Evolutionary conservation across 2,329 filamentous ascomycete species (phyloP), one percentile per base, ranked within the genome.

Genomic region (Metarhizium brunneum): DNA sequence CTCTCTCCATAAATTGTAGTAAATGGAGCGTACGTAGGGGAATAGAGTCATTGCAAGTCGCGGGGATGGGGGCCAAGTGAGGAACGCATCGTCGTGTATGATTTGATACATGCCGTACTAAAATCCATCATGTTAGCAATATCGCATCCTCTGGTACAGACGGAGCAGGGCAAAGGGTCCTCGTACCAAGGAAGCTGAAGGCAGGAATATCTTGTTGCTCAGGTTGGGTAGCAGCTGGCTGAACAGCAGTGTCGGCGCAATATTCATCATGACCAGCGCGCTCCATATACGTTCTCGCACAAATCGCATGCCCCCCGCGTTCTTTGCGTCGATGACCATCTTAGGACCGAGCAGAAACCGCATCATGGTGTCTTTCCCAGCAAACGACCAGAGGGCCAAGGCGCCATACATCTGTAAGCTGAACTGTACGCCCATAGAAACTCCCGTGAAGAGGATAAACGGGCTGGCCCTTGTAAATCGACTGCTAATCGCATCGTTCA

Each of bases 371-470:
- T 75, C 71, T 3, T 71, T 71, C 8, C 81, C 81, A 0, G 80
- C 76, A 63, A 84, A 82, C 11, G 75, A 66, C 60, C 73, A 73
- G 60, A 82, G 65, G 2, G 79, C 76, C 53, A 75, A 65, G 47
- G 72, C 70, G 16, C 80, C 81, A 61, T 84, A 85, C 62, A 76
- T 73, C 50, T 78, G 76, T 49, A 79, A 73, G 54, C 78, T 78
- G 32, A 80, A 73, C 48, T 80, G 66, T 1, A 77, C 74, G 43
- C 79, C 79, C 58, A 73, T 66, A 36, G 67, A 69, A 6, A 82
- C 66, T 16, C 87, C 78, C 48, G 84, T 79, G 2, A 85, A 77
- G 5, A 94, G 82, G 4, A 92, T 68, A 25, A 87, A 76, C 11
- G 90, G 75, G 38, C 80, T 78, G 50, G 73, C 67, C 68, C 78